Conservation (phyloP, 768 basidiomycete genomes). For the Auricularia cornea region DNA sequence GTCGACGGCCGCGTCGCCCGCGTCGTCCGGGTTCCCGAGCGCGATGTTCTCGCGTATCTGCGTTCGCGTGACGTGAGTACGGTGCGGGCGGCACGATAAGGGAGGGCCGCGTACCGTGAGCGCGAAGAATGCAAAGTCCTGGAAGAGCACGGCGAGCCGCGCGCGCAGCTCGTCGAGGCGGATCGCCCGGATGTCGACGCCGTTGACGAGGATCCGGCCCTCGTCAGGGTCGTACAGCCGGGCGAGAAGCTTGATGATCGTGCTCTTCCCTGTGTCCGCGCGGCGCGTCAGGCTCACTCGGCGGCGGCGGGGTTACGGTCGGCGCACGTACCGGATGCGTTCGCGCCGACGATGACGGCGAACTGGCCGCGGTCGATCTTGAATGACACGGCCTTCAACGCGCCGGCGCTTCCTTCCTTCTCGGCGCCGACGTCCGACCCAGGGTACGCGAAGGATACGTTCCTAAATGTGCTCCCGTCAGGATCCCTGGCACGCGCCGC, state of each 20-base stretch:
- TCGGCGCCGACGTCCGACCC: conserved; percentile 3
- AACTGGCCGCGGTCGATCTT: conserved; percentile 36
- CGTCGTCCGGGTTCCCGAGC: conserved; percentile 22
- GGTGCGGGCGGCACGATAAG: not conserved
- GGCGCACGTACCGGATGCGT: conserved; percentile 35
- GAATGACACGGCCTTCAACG: conserved; percentile 26
- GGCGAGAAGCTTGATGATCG: conserved; percentile 22
- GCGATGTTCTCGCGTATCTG: conserved; percentile 33
- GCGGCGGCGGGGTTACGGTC: too few relatives aligned
- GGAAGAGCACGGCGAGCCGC: conserved; percentile 35
- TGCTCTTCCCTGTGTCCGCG: conserved; percentile 32
- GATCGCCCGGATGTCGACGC: conserved; percentile 26
- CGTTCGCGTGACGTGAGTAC: not conserved
- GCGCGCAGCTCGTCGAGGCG: conserved; percentile 25
- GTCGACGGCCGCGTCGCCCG: conserved; percentile 18
- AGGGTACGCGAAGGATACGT: conserved; percentile 48
- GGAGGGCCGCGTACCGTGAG: conserved; percentile 17
- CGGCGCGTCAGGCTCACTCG: too few relatives aligned
- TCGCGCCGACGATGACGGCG: conserved; percentile 49
- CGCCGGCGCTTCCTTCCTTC: conserved; percentile 16
- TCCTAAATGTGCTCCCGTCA: too few relatives aligned
- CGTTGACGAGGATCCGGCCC: conserved; percentile 33
- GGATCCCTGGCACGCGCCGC: too few relatives aligned
- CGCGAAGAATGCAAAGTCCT: conserved; percentile 31
- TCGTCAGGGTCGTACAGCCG: conserved; percentile 16